Evolutionary conservation across 495 filamentous ascomycete species (phyloP).

Genomic region (Penicillium lividum): DNA sequence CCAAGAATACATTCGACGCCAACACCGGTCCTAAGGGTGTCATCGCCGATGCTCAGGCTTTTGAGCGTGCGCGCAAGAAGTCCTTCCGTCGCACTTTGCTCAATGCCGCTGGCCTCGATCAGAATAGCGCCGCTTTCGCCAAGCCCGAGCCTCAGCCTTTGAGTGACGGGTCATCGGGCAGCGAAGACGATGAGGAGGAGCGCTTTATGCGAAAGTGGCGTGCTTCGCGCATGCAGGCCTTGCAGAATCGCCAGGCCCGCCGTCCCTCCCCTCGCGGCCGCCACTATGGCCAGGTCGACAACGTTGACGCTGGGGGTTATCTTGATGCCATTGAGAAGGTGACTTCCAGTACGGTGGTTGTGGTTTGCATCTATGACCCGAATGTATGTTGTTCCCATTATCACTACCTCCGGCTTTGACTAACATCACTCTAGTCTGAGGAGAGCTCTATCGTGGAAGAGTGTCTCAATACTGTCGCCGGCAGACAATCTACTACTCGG

Average conservation of each 20-base stretch:
- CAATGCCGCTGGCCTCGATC: conserved; percentile 34
- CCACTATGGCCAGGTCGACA: conserved; percentile 74
- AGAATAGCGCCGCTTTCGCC: conserved; percentile 23
- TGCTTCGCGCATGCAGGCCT: conserved; percentile 71
- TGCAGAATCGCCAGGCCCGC: conserved; percentile 59
- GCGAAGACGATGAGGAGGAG: conserved; percentile 73
- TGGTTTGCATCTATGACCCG: conserved; percentile 92
- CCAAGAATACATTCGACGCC: conserved; percentile 68
- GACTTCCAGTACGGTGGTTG: conserved; percentile 77
- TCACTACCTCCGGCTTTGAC: conserved; percentile 20
- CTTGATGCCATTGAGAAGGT: conserved; percentile 94
- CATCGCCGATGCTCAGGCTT: conserved; percentile 91
- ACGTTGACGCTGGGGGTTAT: conserved; percentile 87
- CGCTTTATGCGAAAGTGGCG: conserved; percentile 84
- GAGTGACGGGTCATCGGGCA: conserved; percentile 31
- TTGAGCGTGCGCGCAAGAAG: conserved; percentile 75
- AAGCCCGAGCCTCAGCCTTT: conserved; percentile 25
- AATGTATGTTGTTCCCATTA: conserved; percentile 59
- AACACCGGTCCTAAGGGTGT: conserved; percentile 98
- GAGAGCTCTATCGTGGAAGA: conserved; percentile 76
- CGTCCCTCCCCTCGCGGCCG: conserved; percentile 68
- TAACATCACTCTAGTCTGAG: conserved; percentile 56
- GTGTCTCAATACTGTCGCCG: conserved; percentile 70
- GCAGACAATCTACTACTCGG: conserved; percentile 65
- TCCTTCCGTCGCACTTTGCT: conserved; percentile 56